These are phyloP conservation scores for Chytridiales sp. DNA, from an alignment of 371 early-diverging fungal species.

Conservation along the genomic window DNA sequence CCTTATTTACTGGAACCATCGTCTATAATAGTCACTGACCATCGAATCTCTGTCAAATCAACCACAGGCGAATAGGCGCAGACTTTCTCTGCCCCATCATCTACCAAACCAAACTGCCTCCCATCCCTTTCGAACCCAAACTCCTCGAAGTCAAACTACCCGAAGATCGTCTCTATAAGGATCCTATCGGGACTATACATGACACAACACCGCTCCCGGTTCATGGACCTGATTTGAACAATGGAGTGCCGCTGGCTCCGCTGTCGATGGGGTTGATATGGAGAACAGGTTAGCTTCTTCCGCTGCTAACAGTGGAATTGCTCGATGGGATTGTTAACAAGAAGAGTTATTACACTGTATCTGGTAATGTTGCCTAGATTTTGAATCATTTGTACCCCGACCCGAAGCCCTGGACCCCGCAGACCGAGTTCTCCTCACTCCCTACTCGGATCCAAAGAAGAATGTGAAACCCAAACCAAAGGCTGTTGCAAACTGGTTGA, in stretches of 20 bases:
- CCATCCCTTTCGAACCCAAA: conserved; percentile 80
- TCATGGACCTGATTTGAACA: conserved; percentile 59
- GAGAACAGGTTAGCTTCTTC: conserved; percentile 6
- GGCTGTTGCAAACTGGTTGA: conserved; percentile 60
- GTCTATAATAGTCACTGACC: no score
- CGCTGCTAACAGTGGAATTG: no score
- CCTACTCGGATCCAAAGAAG: conserved; percentile 10
- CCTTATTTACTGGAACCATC: no score
- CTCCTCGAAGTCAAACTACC: conserved; percentile 64
- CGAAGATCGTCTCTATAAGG: conserved; percentile 55
- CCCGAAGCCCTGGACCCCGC: conserved; percentile 51
- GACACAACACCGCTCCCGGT: conserved; percentile 65
- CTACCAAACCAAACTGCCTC: conserved; percentile 77
- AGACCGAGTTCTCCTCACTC: conserved; percentile 61
- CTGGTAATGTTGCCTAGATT: no score
- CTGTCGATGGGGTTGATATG: conserved; percentile 48
- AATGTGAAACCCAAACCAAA: conserved; percentile 33
- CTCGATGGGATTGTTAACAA: conserved; percentile 7
- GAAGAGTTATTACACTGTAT: no score
- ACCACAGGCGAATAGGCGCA: conserved; percentile 61
- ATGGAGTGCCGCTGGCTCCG: conserved; percentile 71
- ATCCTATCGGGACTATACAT: conserved; percentile 62
- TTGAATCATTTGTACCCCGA: no score
- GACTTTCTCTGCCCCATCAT: conserved; percentile 77
- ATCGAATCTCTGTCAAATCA: no score